Conservation (phyloP, 305 asterid species). For the Plantago coronopus region DNA sequence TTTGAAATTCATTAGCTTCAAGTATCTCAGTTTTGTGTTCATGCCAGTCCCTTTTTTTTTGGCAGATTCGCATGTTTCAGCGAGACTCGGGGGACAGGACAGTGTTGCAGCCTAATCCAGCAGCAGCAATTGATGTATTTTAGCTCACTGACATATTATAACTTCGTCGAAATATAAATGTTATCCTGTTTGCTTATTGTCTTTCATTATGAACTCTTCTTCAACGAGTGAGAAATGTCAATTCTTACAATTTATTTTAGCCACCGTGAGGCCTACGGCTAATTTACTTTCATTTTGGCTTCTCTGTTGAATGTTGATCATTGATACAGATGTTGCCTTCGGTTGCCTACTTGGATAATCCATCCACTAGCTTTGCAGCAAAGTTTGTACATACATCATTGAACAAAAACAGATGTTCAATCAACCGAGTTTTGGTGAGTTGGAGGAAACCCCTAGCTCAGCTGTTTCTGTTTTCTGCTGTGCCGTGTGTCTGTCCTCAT, state of each 20-base stretch:
- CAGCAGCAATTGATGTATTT: slow-evolving; percentile 93
- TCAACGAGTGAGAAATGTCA: slow-evolving; percentile 6
- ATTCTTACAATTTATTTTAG: slow-evolving; percentile 9
- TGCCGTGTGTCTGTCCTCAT: slow-evolving; percentile 7
- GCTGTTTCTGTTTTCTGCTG: slow-evolving; percentile 20
- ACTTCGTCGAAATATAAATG: slow-evolving; percentile 16
- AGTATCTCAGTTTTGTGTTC: slow-evolving; percentile 3
- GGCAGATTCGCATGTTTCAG: slow-evolving; percentile 93
- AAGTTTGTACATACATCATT: slow-evolving; percentile 95
- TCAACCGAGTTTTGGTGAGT: slow-evolving; percentile 88
- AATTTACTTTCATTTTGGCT: slow-evolving; percentile 15
- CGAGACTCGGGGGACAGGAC: slow-evolving; percentile 89
- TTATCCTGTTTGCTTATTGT: slow-evolving; percentile 14
- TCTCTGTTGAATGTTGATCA: slow-evolving; percentile 19
- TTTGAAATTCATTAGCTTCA: background rate
- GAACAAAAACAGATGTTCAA: slow-evolving; percentile 93
- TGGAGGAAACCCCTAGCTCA: slow-evolving; percentile 21
- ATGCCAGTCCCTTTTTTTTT: slow-evolving; percentile 19
- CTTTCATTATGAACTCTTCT: slow-evolving; percentile 11
- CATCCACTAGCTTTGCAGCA: slow-evolving; percentile 91
- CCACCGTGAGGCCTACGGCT: slow-evolving; percentile 13
- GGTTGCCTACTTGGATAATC: slow-evolving; percentile 76
- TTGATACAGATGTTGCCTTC: slow-evolving; percentile 85
- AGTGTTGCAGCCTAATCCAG: slow-evolving; percentile 85
- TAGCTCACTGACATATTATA: slow-evolving; percentile 14